Conservation (phyloP, 441 rosid species). For the Erysimum cheiri region DNA sequence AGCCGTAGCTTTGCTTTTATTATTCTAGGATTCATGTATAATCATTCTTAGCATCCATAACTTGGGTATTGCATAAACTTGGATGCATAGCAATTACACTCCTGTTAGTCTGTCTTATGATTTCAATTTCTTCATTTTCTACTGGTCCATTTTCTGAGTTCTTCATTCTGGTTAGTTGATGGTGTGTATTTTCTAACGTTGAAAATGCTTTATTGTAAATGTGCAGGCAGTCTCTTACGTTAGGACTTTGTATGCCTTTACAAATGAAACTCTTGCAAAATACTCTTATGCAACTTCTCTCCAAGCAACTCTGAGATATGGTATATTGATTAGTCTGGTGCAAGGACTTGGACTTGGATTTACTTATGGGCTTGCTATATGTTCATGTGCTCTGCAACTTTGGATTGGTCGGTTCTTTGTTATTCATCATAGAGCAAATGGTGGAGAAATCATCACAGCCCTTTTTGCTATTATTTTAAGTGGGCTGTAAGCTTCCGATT, state of each 20-base stretch:
- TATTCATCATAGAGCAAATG: conserved; percentile 66
- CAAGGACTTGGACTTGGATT: conserved; percentile 99
- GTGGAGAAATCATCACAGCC: conserved; percentile 96
- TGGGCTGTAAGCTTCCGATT: conserved; percentile 87
- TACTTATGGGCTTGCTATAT: conserved; percentile 99
- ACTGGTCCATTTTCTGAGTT: conserved; percentile 16
- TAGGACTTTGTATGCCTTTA: conserved; percentile 96
- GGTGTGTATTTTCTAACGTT: conserved; percentile 12
- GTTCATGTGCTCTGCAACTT: conserved; percentile 98
- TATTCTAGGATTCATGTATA: conserved; percentile 13
- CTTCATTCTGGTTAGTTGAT: conserved; percentile 29
- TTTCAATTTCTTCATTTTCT: conserved; percentile 19
- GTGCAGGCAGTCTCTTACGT: conserved; percentile 93
- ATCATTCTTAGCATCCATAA: conserved; percentile 20
- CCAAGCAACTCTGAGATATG: conserved; percentile 97
- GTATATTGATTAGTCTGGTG: conserved; percentile 96
- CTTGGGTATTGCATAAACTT: conserved; percentile 6
- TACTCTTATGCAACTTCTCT: conserved; percentile 97
- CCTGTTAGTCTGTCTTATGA: conserved; percentile 17
- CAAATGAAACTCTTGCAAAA: conserved; percentile 97
- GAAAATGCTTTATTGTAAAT: conserved; percentile 31
- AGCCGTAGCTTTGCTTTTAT: conserved; percentile 18
- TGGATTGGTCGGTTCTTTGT: conserved; percentile 98
- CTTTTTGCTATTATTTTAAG: conserved; percentile 97
- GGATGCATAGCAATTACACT: conserved; percentile 20